Conservation (phyloP, 2,329 filamentous ascomycete genomes). For the Phialemonium atrogriseum region DNA sequence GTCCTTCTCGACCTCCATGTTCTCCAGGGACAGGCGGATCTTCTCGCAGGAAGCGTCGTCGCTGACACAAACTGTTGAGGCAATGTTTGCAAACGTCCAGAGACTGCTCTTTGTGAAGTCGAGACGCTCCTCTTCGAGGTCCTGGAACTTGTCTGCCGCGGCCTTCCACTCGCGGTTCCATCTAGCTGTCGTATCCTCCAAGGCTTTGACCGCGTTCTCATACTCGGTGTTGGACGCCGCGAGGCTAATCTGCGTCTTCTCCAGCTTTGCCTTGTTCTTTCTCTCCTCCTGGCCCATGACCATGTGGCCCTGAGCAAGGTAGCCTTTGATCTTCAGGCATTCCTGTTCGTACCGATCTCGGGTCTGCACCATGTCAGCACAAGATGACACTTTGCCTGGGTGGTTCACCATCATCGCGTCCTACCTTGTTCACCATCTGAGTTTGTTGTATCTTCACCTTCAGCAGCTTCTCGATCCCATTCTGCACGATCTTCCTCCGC, state of each 20-base stretch:
- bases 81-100: conserved; percentile 96
- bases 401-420: conserved; percentile 13
- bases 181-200: conserved; percentile 88
- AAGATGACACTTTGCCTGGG: background rate
- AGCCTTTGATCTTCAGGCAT: conserved; percentile 96
- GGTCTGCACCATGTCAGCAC: conserved; percentile 43
- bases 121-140: conserved; percentile 91
- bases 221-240: conserved; percentile 89
- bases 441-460: conserved; percentile 94
- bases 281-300: conserved; percentile 99
- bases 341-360: conserved; percentile 96
- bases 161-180: conserved; percentile 99
- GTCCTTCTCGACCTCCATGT: conserved; percentile 95
- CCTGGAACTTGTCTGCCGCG: conserved; percentile 97
- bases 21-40: conserved; percentile 84
- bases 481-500: conserved; percentile 90
- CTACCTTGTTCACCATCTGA: conserved; percentile 79
- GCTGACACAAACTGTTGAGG: conserved; percentile 94
- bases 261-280: conserved; percentile 96
- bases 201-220: conserved; percentile 80
- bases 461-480: conserved; percentile 84
- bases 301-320: conserved; percentile 97
- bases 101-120: conserved; percentile 97
- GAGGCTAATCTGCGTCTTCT: conserved; percentile 96
- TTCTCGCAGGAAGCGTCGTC: conserved; percentile 97